Evolutionary conservation across 192 early-diverging fungal species (phyloP).

Genomic region (Entrophospora sp.): DNA sequence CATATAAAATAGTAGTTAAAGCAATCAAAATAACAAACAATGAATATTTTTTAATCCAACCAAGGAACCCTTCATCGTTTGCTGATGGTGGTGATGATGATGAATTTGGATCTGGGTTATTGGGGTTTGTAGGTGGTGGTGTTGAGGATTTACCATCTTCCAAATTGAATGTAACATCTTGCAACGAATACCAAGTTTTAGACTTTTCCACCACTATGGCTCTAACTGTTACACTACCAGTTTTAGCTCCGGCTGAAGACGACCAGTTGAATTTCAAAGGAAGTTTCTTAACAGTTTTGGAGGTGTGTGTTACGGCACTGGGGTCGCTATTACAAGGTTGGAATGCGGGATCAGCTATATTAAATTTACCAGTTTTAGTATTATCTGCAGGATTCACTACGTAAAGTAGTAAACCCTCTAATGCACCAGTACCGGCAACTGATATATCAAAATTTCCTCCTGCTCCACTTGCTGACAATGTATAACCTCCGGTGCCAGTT

Average conservation of each 20-base stretch:
- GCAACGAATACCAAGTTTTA: not conserved
- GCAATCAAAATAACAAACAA: constrained; percentile 1
- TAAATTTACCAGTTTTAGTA: not conserved
- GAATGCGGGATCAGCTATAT: not conserved
- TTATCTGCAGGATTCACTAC: not conserved
- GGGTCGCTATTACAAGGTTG: not conserved
- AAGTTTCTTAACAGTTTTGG: not conserved
- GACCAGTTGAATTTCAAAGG: not conserved
- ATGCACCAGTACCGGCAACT: not conserved
- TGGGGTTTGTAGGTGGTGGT: too few relatives aligned
- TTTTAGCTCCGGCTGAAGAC: not conserved
- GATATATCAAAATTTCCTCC: not conserved
- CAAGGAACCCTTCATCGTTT: not conserved
- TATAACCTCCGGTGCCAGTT: not conserved
- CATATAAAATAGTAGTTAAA: constrained; percentile 7
- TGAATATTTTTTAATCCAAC: not conserved
- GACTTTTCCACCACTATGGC: not conserved
- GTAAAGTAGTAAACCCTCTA: constrained; percentile 2
- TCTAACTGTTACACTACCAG: not conserved
- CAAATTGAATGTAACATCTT: not conserved
- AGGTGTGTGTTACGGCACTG: not conserved
- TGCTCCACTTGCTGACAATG: not conserved
- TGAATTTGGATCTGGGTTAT: too few relatives aligned
- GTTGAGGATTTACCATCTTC: too few relatives aligned
- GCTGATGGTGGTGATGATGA: not conserved